Evolutionary conservation across 176 grass and related monocot species (phyloP).

Genomic region (Tuctoria greenei): DNA sequence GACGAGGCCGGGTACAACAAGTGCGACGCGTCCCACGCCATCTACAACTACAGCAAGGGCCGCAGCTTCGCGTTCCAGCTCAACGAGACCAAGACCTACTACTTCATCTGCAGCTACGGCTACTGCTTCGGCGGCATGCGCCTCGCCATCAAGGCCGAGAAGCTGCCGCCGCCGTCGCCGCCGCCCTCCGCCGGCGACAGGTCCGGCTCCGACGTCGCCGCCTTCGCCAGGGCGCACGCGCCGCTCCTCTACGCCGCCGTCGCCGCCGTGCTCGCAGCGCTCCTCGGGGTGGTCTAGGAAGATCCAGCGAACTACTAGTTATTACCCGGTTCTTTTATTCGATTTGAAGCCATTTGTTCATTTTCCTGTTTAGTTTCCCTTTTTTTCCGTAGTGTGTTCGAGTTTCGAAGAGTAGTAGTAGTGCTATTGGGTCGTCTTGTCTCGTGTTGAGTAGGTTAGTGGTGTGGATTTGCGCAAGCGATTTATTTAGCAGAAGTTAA

Average conservation of each 20-base stretch:
- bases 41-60: slow-evolving; percentile 99
- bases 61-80: slow-evolving; percentile 88
- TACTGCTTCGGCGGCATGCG: slow-evolving; percentile 94
- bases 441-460: slow-evolving; percentile 1
- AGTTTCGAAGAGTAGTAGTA: not conserved
- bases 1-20: slow-evolving; percentile 88
- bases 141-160: slow-evolving; percentile 64
- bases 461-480: slow-evolving; percentile 37
- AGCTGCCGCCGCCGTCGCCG: slow-evolving; percentile 61
- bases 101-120: slow-evolving; percentile 98
- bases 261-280: slow-evolving; percentile 36
- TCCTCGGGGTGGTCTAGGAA: slow-evolving; percentile 44
- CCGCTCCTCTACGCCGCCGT: slow-evolving; percentile 27
- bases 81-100: slow-evolving; percentile 91
- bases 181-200: slow-evolving; percentile 33
- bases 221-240: slow-evolving; percentile 18
- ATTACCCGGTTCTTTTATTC: not conserved
- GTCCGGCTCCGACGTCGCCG: slow-evolving; percentile 23
- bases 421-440: not conserved
- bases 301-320: too few species aligned
- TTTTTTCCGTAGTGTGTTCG: not conserved
- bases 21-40: slow-evolving; percentile 66
- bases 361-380: not conserved
- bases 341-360: not conserved
- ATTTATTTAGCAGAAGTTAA: slow-evolving; percentile 24